Evolutionary conservation across 257 asterid genomes (phyloP), one percentile per base, ranked within the genome.

Genomic region (Ligustrum vulgare): DNA sequence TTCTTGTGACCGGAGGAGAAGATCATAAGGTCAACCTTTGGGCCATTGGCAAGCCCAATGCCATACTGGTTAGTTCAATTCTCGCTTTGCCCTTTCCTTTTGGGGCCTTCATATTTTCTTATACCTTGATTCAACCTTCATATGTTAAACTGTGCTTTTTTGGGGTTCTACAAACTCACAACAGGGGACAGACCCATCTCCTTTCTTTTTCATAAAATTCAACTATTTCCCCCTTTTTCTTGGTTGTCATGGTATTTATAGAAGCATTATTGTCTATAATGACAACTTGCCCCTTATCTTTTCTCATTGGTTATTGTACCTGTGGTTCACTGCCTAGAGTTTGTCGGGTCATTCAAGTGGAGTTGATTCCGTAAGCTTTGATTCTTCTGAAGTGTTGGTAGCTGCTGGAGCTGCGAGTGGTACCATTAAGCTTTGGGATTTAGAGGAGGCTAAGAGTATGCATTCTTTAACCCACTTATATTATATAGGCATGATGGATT

Each of bases 361-460:
- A 81, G 87, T 94, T 45, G 99, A 94, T 89, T 94, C 99, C 8
- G 99, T 94, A 69, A 80, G 96, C 91, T 92, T 94, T 86, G 99
- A 94, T 87, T 91, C 99, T 73, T 89, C 96, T 73, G 99, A 94
- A 84, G 93, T 86, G 54, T 84, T 94, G 86, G 96, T 92, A 66
- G 99, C 98, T 86, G 99, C 98, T 37, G 99, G 98, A 72, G 95
- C 99, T 80, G 99, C 99, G 39, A 94, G 98, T 83, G 99, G 99
- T 62, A 94, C 99, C 77, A 85, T 94, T 84, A 94, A 94, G 89
- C 96, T 94, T 78, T 94, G 98, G 98, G 99, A 94, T 85, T 86
- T 94, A 81, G 99, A 91, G 87, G 99, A 94, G 88, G 98, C 98
- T 73, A 94, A 92, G 88, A 87, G 99, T 94, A 92, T 78, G 89